Evolutionary conservation across 208 protist species (phyloP).

Genomic region (Crithidia bombi): DNA sequence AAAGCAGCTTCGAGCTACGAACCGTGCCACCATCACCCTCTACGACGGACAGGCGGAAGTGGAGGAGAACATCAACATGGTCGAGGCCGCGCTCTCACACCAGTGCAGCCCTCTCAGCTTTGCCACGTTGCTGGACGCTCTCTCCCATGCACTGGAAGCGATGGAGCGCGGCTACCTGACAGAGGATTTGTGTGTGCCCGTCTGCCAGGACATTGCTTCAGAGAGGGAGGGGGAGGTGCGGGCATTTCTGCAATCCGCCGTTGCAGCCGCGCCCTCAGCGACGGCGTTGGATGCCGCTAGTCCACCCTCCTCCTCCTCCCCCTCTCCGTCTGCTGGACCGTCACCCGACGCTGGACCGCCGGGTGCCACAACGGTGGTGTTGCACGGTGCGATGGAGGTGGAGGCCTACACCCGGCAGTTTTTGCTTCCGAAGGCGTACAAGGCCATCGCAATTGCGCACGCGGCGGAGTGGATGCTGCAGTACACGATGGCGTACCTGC

Average conservation of each 20-base stretch:
- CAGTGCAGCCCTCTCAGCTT: slow-evolving; percentile 66
- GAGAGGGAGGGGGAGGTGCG: background rate
- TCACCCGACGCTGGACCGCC: slow-evolving; percentile 14
- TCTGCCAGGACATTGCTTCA: slow-evolving; percentile 20
- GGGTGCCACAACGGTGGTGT: slow-evolving; percentile 9
- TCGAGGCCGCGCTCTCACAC: slow-evolving; percentile 47
- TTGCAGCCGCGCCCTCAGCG: too few species aligned
- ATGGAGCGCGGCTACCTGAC: slow-evolving; percentile 66
- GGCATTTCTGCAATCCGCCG: too few species aligned
- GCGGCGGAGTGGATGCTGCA: slow-evolving; percentile 85
- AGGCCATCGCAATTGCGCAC: slow-evolving; percentile 53
- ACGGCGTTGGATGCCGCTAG: too few species aligned
- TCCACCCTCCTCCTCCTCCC: too few species aligned
- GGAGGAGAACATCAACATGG: slow-evolving; percentile 56
- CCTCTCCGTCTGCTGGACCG: too few species aligned
- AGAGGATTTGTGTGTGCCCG: slow-evolving; percentile 52
- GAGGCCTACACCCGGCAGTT: slow-evolving; percentile 53
- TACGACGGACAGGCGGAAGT: slow-evolving; percentile 58
- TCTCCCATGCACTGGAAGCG: slow-evolving; percentile 45
- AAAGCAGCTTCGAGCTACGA: slow-evolving; percentile 21
- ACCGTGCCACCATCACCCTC: slow-evolving; percentile 16
- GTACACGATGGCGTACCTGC: slow-evolving; percentile 85
- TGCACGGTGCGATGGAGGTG: slow-evolving; percentile 73
- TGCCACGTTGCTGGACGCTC: slow-evolving; percentile 50
- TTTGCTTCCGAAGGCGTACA: slow-evolving; percentile 50